These are phyloP conservation scores for Neospora caninum DNA, from an alignment of 169 alveolate genomes.

Conservation along the genomic window DNA sequence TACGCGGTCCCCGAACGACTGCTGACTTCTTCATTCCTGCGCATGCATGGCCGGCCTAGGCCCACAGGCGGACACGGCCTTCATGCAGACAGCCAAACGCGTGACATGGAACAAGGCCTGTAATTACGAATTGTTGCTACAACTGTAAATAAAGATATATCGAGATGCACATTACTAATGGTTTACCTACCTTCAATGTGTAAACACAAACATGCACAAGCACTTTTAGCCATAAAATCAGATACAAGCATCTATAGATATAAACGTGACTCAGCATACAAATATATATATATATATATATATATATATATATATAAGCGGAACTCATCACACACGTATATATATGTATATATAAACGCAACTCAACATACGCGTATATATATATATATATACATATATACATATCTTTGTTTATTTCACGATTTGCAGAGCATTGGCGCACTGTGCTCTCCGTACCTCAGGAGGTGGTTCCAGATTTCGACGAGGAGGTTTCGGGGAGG, in stretches of 20 bases:
- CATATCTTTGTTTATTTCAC: background rate
- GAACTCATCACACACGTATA: background rate
- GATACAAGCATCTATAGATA: background rate
- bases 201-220: no score
- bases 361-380: background rate
- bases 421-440: background rate
- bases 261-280: background rate
- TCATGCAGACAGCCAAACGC: no score
- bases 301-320: background rate
- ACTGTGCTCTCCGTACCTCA: background rate
- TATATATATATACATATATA: background rate
- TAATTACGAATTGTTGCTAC: no score
- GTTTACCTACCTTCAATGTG: no score
- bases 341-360: background rate
- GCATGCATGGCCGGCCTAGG: no score
- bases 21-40: no score
- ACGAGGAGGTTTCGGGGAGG: constrained; percentile 19
- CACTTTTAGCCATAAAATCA: no score
- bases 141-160: no score
- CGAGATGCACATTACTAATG: no score
- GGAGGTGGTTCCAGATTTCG: constrained; percentile 11
- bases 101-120: no score
- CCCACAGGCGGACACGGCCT: no score
- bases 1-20: no score
- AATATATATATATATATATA: background rate